Percentiles rank a stretch among this genome's conserved stretches.
phyloP scores from a whole-genome alignment of 495 filamentous ascomycete genomes.

The Aspergillus diversus region DNA sequence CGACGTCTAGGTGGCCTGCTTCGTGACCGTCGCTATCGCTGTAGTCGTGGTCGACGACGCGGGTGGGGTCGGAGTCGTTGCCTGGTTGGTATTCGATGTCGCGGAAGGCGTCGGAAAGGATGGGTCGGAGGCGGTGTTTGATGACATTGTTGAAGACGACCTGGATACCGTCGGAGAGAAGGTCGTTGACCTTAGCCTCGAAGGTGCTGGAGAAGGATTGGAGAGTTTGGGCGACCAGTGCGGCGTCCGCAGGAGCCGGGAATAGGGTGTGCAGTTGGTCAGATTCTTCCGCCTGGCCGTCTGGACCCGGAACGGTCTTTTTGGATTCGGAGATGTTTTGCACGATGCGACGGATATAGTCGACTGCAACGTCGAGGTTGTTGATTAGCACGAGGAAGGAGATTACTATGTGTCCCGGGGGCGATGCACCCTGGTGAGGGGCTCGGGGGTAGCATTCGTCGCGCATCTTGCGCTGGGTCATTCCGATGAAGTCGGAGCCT shows the following conservation, averaged over 20 bases:
- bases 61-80: slow-evolving; percentile 22
- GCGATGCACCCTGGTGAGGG: slow-evolving; percentile 71
- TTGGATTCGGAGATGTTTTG: slow-evolving; percentile 58
- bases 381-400: slow-evolving; percentile 92
- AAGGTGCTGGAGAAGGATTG: slow-evolving; percentile 71
- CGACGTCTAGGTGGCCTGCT: slow-evolving; percentile 49
- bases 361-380: slow-evolving; percentile 86
- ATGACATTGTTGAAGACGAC: slow-evolving; percentile 88
- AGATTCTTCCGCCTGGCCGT: slow-evolving; percentile 26
- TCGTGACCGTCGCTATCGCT: background rate
- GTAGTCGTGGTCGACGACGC: slow-evolving; percentile 21
- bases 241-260: slow-evolving; percentile 75
- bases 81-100: slow-evolving; percentile 78
- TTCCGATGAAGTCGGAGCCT: slow-evolving; percentile 89
- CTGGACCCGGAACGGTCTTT: slow-evolving; percentile 31
- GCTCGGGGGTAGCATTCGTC: slow-evolving; percentile 88
- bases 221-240: slow-evolving; percentile 66
- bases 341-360: slow-evolving; percentile 88
- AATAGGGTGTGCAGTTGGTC: slow-evolving; percentile 65
- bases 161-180: slow-evolving; percentile 78
- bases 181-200: slow-evolving; percentile 73
- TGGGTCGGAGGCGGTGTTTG: slow-evolving; percentile 81
- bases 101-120: slow-evolving; percentile 86
- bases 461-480: slow-evolving; percentile 97
- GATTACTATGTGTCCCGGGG: slow-evolving; percentile 81